Base-by-base conservation (phyloP, 352 stramenopile genomes). In the Phytophthora colocasiae region DNA sequence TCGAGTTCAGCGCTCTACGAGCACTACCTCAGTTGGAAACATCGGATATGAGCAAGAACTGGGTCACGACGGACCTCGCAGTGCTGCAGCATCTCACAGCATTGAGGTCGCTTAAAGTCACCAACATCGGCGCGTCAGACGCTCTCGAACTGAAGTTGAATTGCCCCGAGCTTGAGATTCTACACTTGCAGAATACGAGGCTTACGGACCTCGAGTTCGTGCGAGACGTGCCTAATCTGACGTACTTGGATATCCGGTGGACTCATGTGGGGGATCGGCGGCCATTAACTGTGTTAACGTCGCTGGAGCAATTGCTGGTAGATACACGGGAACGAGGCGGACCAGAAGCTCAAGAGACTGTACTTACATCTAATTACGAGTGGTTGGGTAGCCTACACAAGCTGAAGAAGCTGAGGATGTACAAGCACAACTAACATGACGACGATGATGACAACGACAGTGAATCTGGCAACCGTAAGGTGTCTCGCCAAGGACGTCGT, bases 21-120 rank as follows among this genome's bases (percentile, higher is more conserved):
- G 11, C 40, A 19, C 12, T 81, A 26, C 26, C 49, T 31, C 51
- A 41, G 29, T 53, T 81, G 7, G 63, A 81, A 50, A 77, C 62
- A 26, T 64, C 83, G 11, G 71, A 86, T 29, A 66, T 86, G 39
- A 83, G 75, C 47, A 73, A 74, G 46, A 86, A 83, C 47, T 86
- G 72, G 69, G 69, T 86, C 12, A 44, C 67, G 9, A 73, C 64
- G 7, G 69, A 77, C 46, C 34, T 80, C 31, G 36, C 24, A 15
- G 64, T 76, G 9, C 47, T 85, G 43, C 53, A 64, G 26, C 46
- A 71, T 22, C 57, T 85, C 48, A 54, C 57, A 1, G 55, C 56
- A 10, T 51, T 85, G 52, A 40, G 53, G 11, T 80, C 71, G 44
- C 52, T 85, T 10, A 83, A 83, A 51, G 58, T 67, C 9, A 65